phyloP scores from a whole-genome alignment of 768 basidiomycete genomes.

The button mushroom (Agaricus bisporus) region DNA sequence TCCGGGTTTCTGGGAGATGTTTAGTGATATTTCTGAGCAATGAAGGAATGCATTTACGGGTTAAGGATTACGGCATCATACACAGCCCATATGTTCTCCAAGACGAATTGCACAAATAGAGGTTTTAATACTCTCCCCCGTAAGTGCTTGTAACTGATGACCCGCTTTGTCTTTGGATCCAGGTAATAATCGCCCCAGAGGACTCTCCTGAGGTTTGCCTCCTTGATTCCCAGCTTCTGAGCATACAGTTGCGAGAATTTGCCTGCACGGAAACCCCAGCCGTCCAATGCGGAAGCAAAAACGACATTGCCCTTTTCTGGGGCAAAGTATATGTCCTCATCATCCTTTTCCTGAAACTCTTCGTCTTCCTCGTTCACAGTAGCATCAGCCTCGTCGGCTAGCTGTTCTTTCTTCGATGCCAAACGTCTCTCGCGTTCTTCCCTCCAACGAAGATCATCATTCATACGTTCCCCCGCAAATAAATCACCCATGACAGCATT shows the following conservation, averaged over 20 bases:
- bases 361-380: slow-evolving; percentile 53
- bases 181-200: slow-evolving; percentile 98
- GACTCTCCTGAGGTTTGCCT: slow-evolving; percentile 75
- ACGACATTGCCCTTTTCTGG: slow-evolving; percentile 95
- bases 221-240: slow-evolving; percentile 84
- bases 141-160: slow-evolving; percentile 88
- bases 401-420: slow-evolving; percentile 64
- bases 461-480: slow-evolving; percentile 94
- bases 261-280: slow-evolving; percentile 94
- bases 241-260: slow-evolving; percentile 94
- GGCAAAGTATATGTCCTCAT: slow-evolving; percentile 96
- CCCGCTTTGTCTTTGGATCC: slow-evolving; percentile 91
- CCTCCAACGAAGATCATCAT: slow-evolving; percentile 90
- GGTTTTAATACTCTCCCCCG: slow-evolving; percentile 85
- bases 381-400: slow-evolving; percentile 61
- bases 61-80: slow-evolving; percentile 87
- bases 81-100: slow-evolving; percentile 97
- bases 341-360: slow-evolving; percentile 91
- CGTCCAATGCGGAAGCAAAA: slow-evolving; percentile 93
- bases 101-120: slow-evolving; percentile 92
- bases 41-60: slow-evolving; percentile 55
- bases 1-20: slow-evolving; percentile 66
- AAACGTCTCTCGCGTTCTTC: slow-evolving; percentile 86
- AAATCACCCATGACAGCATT: slow-evolving; percentile 98
- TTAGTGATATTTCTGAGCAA: slow-evolving; percentile 8